Conservation (phyloP, 345 rosid genomes). For the Odontarrhena argentea region DNA sequence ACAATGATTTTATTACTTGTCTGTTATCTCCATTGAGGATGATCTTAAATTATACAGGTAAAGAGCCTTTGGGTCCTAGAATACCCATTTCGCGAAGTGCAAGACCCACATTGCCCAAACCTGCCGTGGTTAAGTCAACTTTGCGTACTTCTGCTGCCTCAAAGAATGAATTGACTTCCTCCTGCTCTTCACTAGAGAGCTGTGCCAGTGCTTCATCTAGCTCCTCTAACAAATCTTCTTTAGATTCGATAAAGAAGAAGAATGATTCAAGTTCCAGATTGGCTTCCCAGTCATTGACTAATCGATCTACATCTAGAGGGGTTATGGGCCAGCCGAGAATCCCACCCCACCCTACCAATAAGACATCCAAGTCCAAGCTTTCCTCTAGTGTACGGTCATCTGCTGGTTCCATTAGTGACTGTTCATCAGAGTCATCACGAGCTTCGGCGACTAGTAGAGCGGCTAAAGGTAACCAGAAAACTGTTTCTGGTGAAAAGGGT, state of each 20-base stretch:
- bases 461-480: conserved; percentile 29
- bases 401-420: conserved; percentile 74
- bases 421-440: conserved; percentile 69
- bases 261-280: conserved; percentile 46
- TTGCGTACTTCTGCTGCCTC: conserved; percentile 47
- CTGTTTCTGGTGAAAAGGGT: conserved; percentile 27
- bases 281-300: conserved; percentile 44
- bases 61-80: conserved; percentile 46
- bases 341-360: conserved; percentile 46
- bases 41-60: conserved; percentile 50
- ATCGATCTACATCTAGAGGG: conserved; percentile 46
- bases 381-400: conserved; percentile 67
- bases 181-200: conserved; percentile 73
- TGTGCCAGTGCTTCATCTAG: conserved; percentile 70
- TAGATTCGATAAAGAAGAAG: conserved; percentile 43
- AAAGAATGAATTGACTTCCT: conserved; percentile 58
- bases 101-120: conserved; percentile 53
- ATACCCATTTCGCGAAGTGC: conserved; percentile 43
- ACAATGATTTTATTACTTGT: conserved; percentile 6
- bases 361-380: conserved; percentile 52
- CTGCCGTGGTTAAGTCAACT: conserved; percentile 50
- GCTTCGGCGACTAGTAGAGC: conserved; percentile 46
- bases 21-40: neutral
- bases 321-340: conserved; percentile 46
- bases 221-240: conserved; percentile 49